phyloP scores from a whole-genome alignment of 441 rosid species.

The Syzygium malaccense region DNA sequence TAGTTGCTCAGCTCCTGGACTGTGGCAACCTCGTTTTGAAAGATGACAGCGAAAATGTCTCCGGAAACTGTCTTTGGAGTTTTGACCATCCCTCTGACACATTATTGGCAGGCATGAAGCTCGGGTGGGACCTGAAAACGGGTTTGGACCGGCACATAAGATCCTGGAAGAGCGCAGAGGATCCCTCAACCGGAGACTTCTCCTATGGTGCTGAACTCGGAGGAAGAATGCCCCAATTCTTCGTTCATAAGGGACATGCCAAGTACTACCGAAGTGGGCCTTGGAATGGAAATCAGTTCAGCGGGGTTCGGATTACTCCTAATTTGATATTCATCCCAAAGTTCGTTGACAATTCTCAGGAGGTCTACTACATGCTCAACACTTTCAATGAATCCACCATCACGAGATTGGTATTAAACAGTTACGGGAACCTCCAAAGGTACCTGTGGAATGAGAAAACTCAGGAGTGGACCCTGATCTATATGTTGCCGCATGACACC shows the following conservation, averaged over 20 bases:
- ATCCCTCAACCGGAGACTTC: neutral
- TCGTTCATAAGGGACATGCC: neutral
- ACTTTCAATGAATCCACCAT: neutral
- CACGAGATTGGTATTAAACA: too few relatives aligned
- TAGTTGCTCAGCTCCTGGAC: neutral
- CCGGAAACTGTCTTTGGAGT: neutral
- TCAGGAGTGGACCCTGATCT: too few relatives aligned
- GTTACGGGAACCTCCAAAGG: too few relatives aligned
- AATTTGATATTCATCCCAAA: neutral
- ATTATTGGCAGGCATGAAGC: neutral
- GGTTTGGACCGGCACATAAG: neutral
- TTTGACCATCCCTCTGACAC: neutral
- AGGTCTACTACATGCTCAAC: neutral
- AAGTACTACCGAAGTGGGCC: neutral
- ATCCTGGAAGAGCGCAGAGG: neutral
- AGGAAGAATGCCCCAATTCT: neutral
- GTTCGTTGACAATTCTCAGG: neutral
- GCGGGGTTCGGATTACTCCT: neutral
- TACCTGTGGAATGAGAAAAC: too few relatives aligned
- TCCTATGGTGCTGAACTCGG: neutral
- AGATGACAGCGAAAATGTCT: neutral
- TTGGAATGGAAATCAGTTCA: neutral
- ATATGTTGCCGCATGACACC: too few relatives aligned
- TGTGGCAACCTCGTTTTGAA: neutral
- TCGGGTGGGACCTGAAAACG: neutral